phyloP scores from a whole-genome alignment of 805 yeast genomes.

The Candida endomychidarum region DNA sequence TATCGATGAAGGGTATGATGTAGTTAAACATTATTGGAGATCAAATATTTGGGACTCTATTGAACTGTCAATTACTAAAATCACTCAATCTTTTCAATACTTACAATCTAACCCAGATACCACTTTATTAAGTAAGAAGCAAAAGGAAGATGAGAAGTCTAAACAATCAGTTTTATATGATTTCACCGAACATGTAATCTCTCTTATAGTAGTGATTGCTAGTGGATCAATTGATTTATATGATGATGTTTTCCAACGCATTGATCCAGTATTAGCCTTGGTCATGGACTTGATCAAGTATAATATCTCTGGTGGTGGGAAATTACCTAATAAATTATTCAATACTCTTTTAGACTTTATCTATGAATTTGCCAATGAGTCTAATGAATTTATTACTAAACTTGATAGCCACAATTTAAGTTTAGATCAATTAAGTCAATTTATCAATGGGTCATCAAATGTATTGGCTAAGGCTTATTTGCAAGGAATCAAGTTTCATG shows the following conservation, averaged over 20 bases:
- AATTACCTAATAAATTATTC: constrained; percentile 40
- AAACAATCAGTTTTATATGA: constrained; percentile 56
- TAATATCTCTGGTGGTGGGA: constrained; percentile 32
- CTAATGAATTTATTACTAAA: constrained; percentile 49
- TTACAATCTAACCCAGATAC: constrained; percentile 24
- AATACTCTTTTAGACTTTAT: constrained; percentile 56
- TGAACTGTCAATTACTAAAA: constrained; percentile 50
- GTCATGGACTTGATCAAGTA: constrained; percentile 36
- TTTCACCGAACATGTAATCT: constrained; percentile 69
- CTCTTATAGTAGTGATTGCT: constrained; percentile 65
- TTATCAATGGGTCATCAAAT: constrained; percentile 11
- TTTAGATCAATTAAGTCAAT: constrained; percentile 7
- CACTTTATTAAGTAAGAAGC: constrained; percentile 19
- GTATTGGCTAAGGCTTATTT: constrained; percentile 34
- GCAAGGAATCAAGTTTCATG: constrained; percentile 45
- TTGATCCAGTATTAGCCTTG: constrained; percentile 39
- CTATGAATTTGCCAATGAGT: constrained; percentile 61
- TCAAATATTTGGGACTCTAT: constrained; percentile 70
- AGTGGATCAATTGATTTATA: constrained; percentile 56
- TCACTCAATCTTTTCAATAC: constrained; percentile 48
- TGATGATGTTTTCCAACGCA: constrained; percentile 46
- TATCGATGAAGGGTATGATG: constrained; percentile 85
- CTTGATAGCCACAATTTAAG: constrained; percentile 21
- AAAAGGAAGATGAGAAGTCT: constrained; percentile 35
- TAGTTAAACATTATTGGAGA: constrained; percentile 74